Evolutionary conservation across 495 filamentous ascomycete genomes (phyloP), one percentile per base, ranked within the genome.

Genomic region (Amniculicola lignicola): DNA sequence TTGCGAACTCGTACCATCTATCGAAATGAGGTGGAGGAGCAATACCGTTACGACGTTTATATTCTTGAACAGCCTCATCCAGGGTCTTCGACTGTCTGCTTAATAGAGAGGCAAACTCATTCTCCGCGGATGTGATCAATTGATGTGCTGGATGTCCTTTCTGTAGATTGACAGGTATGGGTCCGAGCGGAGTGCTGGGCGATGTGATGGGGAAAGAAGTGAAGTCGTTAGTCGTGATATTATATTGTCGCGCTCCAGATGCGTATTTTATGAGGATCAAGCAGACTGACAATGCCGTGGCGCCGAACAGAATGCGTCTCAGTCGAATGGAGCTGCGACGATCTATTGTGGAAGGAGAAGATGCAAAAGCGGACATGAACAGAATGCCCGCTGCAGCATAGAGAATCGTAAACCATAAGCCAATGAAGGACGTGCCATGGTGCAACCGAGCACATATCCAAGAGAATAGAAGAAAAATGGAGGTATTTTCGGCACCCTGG

Each of bases 1-100:
- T 79, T 6, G 88, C 85, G 67, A 84, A 91, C 31, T 84, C 72
- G 62, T 82, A 90, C 89, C 88, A 92, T 52, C 78, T 68, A 60
- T 88, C 82, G 57, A 88, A 89, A 38, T 80, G 72, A 0, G 77
- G 74, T 54, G 85, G 85, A 12, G 85, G 85, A 3, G 74, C 66
- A 22, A 82, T 70, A 1, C 74, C 71, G 38, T 79, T 70, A 45
- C 84, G 74, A 25, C 82, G 76, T 39, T 72, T 71, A 67, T 89
- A 88, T 64, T 83, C 79, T 4, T 70, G 63, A 1, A 80, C 78
- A 1, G 82, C 82, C 16, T 77, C 71, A 2, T 70, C 70, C 5
- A 86, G 57, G 0, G 75, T 79, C 18, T 77, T 72, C 55, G 56
- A 75, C 66, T 60, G 82, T 72, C 51, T 74, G 62, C 54, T 28